Evolutionary conservation across 148 eudicot species (phyloP), one percentile per base, ranked within the genome.

Genomic region (Vaccinium darrowii): DNA sequence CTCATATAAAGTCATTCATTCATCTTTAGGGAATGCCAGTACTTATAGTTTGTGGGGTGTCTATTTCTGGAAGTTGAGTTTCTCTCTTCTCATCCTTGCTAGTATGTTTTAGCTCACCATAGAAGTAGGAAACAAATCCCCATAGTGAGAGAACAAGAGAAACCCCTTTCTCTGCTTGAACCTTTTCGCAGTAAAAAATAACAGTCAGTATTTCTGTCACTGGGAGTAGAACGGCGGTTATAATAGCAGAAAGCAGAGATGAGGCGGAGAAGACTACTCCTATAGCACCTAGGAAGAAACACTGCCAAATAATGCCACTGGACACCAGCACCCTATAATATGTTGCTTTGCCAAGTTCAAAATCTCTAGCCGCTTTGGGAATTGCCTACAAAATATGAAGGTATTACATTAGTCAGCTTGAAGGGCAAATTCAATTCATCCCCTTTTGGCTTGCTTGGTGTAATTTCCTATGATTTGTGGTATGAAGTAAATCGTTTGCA

Each of bases 91-190:
- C 47, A 43, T 43, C 50, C 1, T 75, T 33, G 21, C 50, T 15
- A 2, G 3, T 36, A 73, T 19, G 23, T 74, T 19, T 74, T 39
- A 39, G 21, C 51, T 74, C 78, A 36, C 51, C 78, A 39, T 74
- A 74, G 81, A 93, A 92, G 83, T 90, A 94, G 7, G 98, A 94
- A 43, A 88, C 81, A 79, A 94, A 94, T 30, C 98, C 98, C 95
- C 98, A 94, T 15, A 93, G 86, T 0, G 92, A 93, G 6, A 94
- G 93, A 18, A 85, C 85, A 36, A 94, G 90, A 39, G 98, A 89
- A n/a, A 93, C 87, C 5, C 92, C 95, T 77, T 94, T 94, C 36
- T 91, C 93, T 0, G 88, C 88, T 30, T 92, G 90, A 67, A 94
- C 93, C 18, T 90, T 92, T 69, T 94, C 98, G 3, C 80, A 84